Conservation (phyloP, 2,329 filamentous ascomycete species). For the Apiospora phragmitis region DNA sequence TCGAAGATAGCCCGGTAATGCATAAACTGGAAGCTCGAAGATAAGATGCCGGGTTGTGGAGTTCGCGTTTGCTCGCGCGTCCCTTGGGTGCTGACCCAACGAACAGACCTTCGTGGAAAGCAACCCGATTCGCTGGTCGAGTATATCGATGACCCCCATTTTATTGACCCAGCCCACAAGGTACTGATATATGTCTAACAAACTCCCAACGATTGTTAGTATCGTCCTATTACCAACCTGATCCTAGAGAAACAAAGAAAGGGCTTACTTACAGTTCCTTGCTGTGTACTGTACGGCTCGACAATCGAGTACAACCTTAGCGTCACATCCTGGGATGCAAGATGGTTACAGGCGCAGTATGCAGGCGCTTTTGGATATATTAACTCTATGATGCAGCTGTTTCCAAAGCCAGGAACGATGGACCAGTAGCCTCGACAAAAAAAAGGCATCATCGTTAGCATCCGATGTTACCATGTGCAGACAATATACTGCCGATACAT, state of each 20-base stretch:
- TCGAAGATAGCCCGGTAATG: neutral
- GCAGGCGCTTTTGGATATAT: neutral
- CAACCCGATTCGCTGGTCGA: neutral
- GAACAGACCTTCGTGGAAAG: neutral
- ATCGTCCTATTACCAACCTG: neutral
- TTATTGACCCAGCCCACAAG: neutral
- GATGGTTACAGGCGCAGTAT: neutral
- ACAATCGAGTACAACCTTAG: conserved; percentile 1
- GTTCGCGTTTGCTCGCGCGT: neutral
- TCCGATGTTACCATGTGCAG: neutral
- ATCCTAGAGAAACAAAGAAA: neutral
- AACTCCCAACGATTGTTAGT: neutral
- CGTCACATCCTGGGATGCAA: neutral
- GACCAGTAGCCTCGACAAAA: neutral
- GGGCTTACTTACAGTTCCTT: neutral
- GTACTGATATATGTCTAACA: neutral
- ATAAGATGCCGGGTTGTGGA: neutral
- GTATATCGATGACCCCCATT: neutral
- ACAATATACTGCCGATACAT: neutral
- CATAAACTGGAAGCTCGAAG: neutral
- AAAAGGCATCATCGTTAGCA: neutral
- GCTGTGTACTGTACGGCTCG: neutral
- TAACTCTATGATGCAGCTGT: neutral
- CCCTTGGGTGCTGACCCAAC: neutral
- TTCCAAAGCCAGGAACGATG: neutral